phyloP scores from a whole-genome alignment of 2,329 filamentous ascomycete species.

The Fusarium fracticaudum region DNA sequence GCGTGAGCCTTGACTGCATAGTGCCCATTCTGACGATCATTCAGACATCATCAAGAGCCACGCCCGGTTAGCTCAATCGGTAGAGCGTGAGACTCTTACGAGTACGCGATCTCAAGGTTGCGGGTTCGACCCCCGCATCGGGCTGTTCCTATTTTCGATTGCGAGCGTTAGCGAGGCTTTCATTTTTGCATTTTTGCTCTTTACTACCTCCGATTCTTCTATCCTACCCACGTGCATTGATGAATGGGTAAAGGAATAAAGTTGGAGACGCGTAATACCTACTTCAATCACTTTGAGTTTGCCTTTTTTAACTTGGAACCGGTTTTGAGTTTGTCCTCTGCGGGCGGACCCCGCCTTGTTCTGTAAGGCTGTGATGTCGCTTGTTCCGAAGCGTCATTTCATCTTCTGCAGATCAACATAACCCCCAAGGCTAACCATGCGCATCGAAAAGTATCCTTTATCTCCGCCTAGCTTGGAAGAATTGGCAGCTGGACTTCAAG shows the following conservation, averaged over 20 bases:
- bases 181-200: fast-evolving
- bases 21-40: fast-evolving
- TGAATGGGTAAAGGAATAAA: fast-evolving
- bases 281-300: not conserved
- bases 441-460: conserved; percentile 16
- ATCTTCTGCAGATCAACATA: not conserved
- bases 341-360: not conserved
- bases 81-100: conserved; percentile 76
- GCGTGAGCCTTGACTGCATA: fast-evolving
- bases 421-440: not conserved
- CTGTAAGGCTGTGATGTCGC: not conserved
- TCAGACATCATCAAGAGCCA: conserved; percentile 28
- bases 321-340: not conserved
- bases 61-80: conserved; percentile 50
- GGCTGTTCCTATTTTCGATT: conserved; percentile 50
- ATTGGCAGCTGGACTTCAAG: conserved; percentile 27
- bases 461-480: conserved; percentile 39
- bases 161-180: conserved; percentile 10
- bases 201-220: fast-evolving
- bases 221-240: not conserved
- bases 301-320: not conserved
- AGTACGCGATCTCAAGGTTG: conserved; percentile 62
- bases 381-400: not conserved
- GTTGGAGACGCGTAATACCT: not conserved
- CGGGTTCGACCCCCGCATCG: conserved; percentile 62